These are phyloP conservation scores for Sporopachydermia cereana DNA, from an alignment of 1,139 yeast species.

Conservation along the genomic window DNA sequence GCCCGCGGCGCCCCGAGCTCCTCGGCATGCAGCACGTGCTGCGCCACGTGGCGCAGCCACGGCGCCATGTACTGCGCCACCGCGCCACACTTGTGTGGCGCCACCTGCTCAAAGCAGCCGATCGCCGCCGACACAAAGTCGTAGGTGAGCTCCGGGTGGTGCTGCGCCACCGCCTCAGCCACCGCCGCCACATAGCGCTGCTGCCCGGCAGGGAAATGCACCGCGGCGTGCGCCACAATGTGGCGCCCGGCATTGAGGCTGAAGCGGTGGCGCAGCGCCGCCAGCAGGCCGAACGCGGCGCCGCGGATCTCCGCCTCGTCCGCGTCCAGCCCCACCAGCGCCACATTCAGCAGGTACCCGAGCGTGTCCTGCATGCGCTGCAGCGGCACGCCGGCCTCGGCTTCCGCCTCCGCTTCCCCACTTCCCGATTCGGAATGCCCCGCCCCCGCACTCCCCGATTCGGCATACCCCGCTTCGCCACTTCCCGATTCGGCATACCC, in stretches of 20 bases:
- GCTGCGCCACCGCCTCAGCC: constrained; percentile 43
- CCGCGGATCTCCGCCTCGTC: constrained; percentile 46
- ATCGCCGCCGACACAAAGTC: constrained; percentile 53
- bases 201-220: constrained; percentile 65
- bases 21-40: constrained; percentile 40
- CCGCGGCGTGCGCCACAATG: constrained; percentile 44
- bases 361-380: constrained; percentile 3
- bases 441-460: constrained; percentile 14
- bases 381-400: constrained; percentile 13
- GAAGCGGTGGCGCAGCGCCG: constrained; percentile 51
- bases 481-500: constrained; percentile 23
- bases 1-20: constrained; percentile 50
- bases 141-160: constrained; percentile 50
- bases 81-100: constrained; percentile 26
- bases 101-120: constrained; percentile 36
- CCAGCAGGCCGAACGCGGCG: constrained; percentile 53
- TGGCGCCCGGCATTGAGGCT: constrained; percentile 50
- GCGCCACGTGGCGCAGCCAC: constrained; percentile 66
- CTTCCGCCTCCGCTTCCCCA: constrained; percentile 44
- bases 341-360: constrained; percentile 39
- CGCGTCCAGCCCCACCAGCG: constrained; percentile 56
- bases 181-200: constrained; percentile 51
- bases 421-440: too few species aligned
- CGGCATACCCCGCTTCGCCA: constrained; percentile 14
- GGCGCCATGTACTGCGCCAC: constrained; percentile 53